Base-by-base conservation (phyloP, 164 flowering plant species). In the Stephania japonica region DNA sequence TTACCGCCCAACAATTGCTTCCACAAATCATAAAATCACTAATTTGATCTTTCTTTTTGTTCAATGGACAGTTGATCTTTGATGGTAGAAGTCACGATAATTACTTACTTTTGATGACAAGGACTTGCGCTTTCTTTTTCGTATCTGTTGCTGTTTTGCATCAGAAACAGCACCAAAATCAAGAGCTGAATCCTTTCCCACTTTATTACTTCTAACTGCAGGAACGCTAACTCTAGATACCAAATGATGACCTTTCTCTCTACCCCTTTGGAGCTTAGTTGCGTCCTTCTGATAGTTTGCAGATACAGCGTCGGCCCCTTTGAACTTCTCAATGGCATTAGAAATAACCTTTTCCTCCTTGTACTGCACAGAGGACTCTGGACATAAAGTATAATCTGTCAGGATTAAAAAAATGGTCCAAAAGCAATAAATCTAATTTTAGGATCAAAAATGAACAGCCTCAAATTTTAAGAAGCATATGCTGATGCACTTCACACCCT, bases 291-390 rank as follows among this genome's bases (percentile, higher is more conserved):
- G 80, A 72, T 73, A 73, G 53, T 72, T 79, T 24, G 75, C 65
- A 72, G 84, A 80, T 25, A 61, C 59, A 67, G 77, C 75, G 72
- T 84, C 85, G 42, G 73, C 76, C 68, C 65, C 42, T 49, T 73
- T 56, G 65, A 80, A 74, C 71, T 84, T 81, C 65, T 78, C 83
- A 72, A 65, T 78, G 73, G 47, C 65, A 73, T 80, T 78, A 72
- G 65, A 49, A 70, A 53, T 75, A 70, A 71, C 64, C 38, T 53
- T 78, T 75, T 82, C 86, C 65, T 79, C 86, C 79, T 82, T 80
- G 53, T 79, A 70, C 70, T 73, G 85, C 69, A 82, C 76, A 70
- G 79, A 78, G 47, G 87, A 85, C 67, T 86, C 89, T 86, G 19
- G 62, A 56, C 1, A 56, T 18, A 56, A 56, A 56, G 19, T 47